A percentile compares a stretch with the other conserved stretches of the same genome.
Evolutionary conservation across 2,329 filamentous ascomycete species (phyloP).

Genomic region (Alternaria longipes): DNA sequence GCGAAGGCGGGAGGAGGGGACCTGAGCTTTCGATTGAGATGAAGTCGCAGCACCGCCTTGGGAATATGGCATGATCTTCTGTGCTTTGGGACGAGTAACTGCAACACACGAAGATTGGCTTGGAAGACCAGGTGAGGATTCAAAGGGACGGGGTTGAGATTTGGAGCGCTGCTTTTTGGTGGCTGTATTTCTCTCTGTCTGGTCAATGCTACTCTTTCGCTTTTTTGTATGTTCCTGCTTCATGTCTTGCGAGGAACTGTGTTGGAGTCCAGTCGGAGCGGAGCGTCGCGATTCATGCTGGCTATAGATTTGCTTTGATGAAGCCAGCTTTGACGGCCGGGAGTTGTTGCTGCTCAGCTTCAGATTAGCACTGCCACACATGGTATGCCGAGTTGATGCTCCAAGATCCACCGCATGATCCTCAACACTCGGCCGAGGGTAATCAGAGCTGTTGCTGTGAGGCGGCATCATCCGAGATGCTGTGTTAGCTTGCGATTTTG

Average conservation of each 20-base stretch:
- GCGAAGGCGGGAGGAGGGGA: neutral
- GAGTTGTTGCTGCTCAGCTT: neutral
- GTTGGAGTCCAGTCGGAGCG: neutral
- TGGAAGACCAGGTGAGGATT: neutral
- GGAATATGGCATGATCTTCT: neutral
- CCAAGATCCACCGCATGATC: neutral
- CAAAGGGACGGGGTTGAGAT: neutral
- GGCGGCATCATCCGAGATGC: constrained; percentile 41
- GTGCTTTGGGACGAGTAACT: neutral
- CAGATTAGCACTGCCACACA: neutral
- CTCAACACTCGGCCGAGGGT: neutral
- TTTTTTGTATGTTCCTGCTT: constrained; percentile 10
- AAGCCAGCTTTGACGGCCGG: constrained; percentile 1
- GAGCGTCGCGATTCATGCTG: neutral
- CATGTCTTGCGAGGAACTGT: neutral
- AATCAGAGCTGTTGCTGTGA: neutral
- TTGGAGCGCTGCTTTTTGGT: constrained; percentile 22
- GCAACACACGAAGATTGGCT: neutral
- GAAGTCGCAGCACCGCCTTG: neutral
- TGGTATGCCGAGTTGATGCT: neutral
- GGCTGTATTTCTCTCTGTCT: neutral
- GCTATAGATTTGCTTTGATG: constrained; percentile 8
- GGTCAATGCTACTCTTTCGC: constrained; percentile 17
- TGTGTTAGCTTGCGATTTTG: constrained; percentile 45
- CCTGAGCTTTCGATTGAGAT: neutral